phyloP scores from a whole-genome alignment of 371 early-diverging fungal genomes.

The Basidiobolus meristosporus region DNA sequence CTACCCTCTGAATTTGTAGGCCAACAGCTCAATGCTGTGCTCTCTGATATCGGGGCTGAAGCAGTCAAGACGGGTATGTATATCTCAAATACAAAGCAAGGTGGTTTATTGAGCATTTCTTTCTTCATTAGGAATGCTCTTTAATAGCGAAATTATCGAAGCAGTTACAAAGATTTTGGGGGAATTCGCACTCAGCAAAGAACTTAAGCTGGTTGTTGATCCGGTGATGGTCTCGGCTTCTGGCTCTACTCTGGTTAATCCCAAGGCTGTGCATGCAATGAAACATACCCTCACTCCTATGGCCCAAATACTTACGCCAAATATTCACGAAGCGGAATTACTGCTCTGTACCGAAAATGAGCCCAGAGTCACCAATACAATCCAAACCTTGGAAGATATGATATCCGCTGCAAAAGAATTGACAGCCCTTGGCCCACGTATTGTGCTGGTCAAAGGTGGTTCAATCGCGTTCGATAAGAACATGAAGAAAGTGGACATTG shows the following conservation, averaged over 20 bases:
- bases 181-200: conserved; percentile 15
- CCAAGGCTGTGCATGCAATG: conserved; percentile 34
- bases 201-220: conserved; percentile 41
- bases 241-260: conserved; percentile 36
- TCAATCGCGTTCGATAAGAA: conserved; percentile 32
- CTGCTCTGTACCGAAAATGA: conserved; percentile 15
- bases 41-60: conserved; percentile 54
- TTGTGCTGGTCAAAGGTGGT: conserved; percentile 63
- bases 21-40: conserved; percentile 44
- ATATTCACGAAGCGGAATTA: conserved; percentile 61
- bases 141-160: conserved; percentile 32
- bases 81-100: not conserved
- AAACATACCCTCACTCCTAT: conserved; percentile 34
- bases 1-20: conserved; percentile 38
- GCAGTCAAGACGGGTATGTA: conserved; percentile 50
- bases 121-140: conserved; percentile 59
- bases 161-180: conserved; percentile 21
- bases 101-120: not conserved
- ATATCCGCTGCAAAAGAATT: conserved; percentile 24
- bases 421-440: conserved; percentile 19
- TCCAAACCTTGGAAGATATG: conserved; percentile 28
- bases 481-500: not conserved
- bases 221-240: conserved; percentile 78
- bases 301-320: conserved; percentile 54
- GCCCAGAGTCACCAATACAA: too few species aligned